Evolutionary conservation across 108 stramenopile genomes (phyloP).

Genomic region (Cyclotella cryptica): DNA sequence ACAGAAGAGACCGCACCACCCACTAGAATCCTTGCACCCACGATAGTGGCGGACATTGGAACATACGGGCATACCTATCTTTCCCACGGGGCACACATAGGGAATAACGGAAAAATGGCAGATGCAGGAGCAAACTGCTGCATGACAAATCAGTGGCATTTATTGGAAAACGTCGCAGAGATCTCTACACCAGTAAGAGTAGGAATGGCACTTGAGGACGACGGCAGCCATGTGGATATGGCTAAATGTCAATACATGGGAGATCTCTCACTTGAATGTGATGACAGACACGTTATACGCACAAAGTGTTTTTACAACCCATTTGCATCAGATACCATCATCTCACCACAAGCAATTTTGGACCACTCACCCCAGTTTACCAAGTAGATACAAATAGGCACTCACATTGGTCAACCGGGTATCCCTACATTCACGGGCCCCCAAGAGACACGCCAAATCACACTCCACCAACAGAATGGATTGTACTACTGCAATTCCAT

Average conservation of each 20-base stretch:
- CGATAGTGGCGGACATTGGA: not conserved
- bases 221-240: not conserved
- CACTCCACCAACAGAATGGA: too few species aligned
- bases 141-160: too few species aligned
- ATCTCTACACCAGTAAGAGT: not conserved
- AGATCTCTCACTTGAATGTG: not conserved
- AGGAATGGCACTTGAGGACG: not conserved
- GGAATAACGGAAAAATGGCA: not conserved
- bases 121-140: not conserved
- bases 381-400: not conserved
- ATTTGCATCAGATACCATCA: not conserved
- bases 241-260: not conserved
- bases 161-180: too few species aligned
- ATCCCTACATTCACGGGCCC: not conserved
- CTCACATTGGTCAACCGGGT: not conserved
- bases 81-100: too few species aligned
- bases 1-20: not conserved
- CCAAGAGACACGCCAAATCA: not conserved
- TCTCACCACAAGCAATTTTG: slow-evolving; percentile 9
- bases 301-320: too few species aligned
- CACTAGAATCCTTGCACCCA: not conserved
- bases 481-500: too few species aligned
- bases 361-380: too few species aligned
- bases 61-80: too few species aligned
- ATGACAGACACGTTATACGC: too few species aligned